Base-by-base conservation (phyloP, 78 protist species). In the Protostelium mycophagum region DNA sequence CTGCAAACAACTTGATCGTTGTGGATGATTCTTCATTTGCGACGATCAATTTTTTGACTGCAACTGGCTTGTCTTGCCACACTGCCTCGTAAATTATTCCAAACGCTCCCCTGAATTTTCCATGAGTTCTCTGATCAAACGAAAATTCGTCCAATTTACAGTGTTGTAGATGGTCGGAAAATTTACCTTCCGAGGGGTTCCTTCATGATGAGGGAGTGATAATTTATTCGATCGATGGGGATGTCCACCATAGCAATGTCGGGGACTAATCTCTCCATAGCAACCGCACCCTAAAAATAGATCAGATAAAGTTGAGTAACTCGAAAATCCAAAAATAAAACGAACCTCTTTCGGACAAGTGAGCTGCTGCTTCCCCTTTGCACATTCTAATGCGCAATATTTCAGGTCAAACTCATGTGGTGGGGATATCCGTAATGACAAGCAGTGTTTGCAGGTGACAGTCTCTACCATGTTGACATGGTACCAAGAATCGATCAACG, bases 221-320 rank as follows among this genome's bases (percentile, higher is more conserved):
- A 36, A 89, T 92, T 88, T 83, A 92, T 90, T 38, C 87, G 83
- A 34, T 91, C 88, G 86, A 85, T 85, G 38, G 94, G 91, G 25
- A 92, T 92, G 83, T 92, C 94, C 28, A 92, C 91, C 94, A 92
- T 92, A 87, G 94, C 87, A 37, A 92, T 92, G 39, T 92, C 94
- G 10, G 94, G 94, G 36, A 88, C 94, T 36, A 92, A 16, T 25
- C 16, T 5, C 73, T 51, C 31, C 16, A 51, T 5, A 16, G 73
- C 73, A 5, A 51, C 73, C 73, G 73, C 73, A 51, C 73, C 73
- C 73, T 51, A 16, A 25, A 16, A n/a, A 16, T 5, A 51, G 73
- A 16, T 51, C 73, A 51, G 73, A 16, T 25, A 16, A 5, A 16
- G 73, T 16, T 51, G 73, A 16, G 5, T 51, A 16, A n/a, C n/a